Percentiles rank a stretch among this genome's conserved stretches.
Evolutionary conservation across 495 filamentous ascomycete species (phyloP).

Genomic region (Neurospora sp.): DNA sequence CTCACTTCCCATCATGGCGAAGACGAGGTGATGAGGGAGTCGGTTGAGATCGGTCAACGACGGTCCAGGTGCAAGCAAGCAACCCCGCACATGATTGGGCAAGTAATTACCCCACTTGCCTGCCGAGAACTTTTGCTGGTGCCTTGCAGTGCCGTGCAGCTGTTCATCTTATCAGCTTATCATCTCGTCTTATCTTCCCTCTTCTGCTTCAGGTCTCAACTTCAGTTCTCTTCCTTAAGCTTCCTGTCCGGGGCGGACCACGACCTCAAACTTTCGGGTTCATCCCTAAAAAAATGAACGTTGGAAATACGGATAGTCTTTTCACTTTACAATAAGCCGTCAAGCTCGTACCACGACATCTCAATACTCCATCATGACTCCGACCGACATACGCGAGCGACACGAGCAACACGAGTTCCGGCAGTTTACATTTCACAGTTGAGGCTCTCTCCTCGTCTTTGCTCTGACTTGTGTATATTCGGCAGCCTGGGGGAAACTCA

Average conservation of each 20-base stretch:
- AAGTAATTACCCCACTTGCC: neutral
- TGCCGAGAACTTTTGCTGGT: neutral
- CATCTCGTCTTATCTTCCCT: neutral
- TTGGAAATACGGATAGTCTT: neutral
- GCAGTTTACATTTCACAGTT: neutral
- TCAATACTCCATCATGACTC: too few relatives aligned
- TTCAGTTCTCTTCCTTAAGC: neutral
- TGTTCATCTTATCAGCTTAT: neutral
- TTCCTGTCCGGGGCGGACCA: neutral
- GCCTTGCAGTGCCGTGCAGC: neutral
- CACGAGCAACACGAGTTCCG: neutral
- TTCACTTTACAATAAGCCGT: neutral
- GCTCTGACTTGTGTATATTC: too few relatives aligned
- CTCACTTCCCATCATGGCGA: neutral
- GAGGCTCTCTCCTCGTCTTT: too few relatives aligned
- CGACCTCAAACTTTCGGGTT: neutral
- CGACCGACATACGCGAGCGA: neutral
- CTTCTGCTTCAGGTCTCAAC: neutral
- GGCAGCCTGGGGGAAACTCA: neutral
- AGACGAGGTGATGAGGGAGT: neutral
- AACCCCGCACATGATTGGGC: too few relatives aligned
- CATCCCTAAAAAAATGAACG: neutral
- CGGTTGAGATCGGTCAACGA: neutral
- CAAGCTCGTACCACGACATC: neutral
- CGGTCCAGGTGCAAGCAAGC: too few relatives aligned